phyloP scores from a whole-genome alignment of 768 basidiomycete genomes.

The Holtermannia corniformis region DNA sequence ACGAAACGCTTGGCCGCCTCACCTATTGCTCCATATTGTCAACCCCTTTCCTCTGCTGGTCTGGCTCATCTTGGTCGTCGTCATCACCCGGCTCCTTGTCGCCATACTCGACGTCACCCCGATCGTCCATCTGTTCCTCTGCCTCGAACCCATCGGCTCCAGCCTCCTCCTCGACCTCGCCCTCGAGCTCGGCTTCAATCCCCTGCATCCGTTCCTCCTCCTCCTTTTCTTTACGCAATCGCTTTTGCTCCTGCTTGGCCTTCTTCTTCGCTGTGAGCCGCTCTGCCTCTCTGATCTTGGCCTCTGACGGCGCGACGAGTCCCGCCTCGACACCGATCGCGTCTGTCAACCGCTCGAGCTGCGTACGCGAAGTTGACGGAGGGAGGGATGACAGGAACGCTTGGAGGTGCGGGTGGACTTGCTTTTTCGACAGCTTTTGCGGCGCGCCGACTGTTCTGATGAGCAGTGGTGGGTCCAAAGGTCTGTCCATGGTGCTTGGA shows the following conservation, averaged over 20 bases:
- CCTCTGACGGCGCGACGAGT: conserved; percentile 15
- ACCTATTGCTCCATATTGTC: conserved; percentile 4
- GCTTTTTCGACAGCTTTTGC: conserved; percentile 5
- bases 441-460: conserved; percentile 17
- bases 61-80: conserved; percentile 29
- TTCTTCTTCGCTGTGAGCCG: conserved; percentile 7
- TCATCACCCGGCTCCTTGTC: conserved; percentile 15
- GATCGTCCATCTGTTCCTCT: conserved; percentile 27
- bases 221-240: conserved; percentile 5
- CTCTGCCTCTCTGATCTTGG: conserved; percentile 17
- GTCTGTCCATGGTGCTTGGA: conserved; percentile 29
- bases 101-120: conserved; percentile 32
- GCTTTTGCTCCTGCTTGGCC: conserved; percentile 14
- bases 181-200: conserved; percentile 17
- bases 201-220: conserved; percentile 12
- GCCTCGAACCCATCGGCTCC: conserved; percentile 21
- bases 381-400: conserved; percentile 15
- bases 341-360: conserved; percentile 32
- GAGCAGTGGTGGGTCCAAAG: conserved; percentile 23
- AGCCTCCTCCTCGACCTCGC: conserved; percentile 12
- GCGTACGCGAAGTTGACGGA: conserved; percentile 21
- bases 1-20: too few relatives aligned
- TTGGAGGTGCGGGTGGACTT: conserved; percentile 16
- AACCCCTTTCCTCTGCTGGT: conserved; percentile 14
- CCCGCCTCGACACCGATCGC: conserved; percentile 32